These are phyloP conservation scores for Pisolithus sp. DNA, from an alignment of 768 basidiomycete species.

Conservation along the genomic window DNA sequence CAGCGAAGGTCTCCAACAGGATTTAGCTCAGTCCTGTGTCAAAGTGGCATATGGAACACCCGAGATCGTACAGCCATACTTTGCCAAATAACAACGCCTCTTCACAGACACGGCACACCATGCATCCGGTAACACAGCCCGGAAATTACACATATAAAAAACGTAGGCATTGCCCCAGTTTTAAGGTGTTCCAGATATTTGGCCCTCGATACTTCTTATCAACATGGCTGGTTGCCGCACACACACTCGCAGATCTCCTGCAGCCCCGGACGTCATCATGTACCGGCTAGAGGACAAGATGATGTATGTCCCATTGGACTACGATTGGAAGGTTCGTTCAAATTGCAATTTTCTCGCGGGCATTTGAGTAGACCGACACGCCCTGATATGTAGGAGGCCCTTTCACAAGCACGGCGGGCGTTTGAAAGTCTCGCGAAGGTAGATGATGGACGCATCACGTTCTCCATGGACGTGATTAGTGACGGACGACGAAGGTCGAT, in stretches of 20 bases:
- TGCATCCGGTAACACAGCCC: too few species aligned
- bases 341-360: not conserved
- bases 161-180: too few species aligned
- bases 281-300: constrained; percentile 39
- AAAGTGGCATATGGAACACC: too few species aligned
- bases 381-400: constrained; percentile 35
- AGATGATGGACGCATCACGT: constrained; percentile 37
- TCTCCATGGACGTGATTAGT: constrained; percentile 33
- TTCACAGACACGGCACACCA: too few species aligned
- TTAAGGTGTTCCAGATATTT: too few species aligned
- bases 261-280: constrained; percentile 40
- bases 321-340: constrained; percentile 36
- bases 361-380: not conserved
- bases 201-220: not conserved
- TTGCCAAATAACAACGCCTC: too few species aligned
- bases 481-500: constrained; percentile 31
- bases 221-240: not conserved
- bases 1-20: too few species aligned
- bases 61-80: too few species aligned
- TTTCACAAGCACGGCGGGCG: constrained; percentile 44
- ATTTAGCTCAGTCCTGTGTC: too few species aligned
- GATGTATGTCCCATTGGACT: constrained; percentile 46
- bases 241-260: constrained; percentile 14
- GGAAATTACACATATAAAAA: too few species aligned
- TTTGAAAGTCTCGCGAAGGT: constrained; percentile 37